Base-by-base conservation (phyloP, 1,139 yeast genomes). In the Waltiozyma sp. region DNA sequence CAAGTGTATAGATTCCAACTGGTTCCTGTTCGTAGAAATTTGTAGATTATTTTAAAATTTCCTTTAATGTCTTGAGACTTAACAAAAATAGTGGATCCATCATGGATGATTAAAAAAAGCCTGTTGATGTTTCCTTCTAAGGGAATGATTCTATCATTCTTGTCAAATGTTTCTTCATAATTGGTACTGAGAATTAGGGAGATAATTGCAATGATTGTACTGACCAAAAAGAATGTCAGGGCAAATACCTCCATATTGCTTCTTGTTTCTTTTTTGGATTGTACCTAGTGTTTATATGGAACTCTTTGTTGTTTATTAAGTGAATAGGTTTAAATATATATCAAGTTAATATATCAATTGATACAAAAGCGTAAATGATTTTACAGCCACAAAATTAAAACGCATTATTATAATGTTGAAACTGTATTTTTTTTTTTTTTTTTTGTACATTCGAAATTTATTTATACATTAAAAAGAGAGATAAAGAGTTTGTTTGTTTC, bases 1-100 rank as follows among this genome's bases (percentile, higher is more conserved):
- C 38, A 36, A 8, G 26, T 19, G 19, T 36, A 36, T n/a, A 36
- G 19, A 11, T 47, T 43, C 55, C 53, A 53, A 15, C 31, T 45
- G 15, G 37, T 39, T 2, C 47, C 41, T 11, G 44, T 40, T 24
- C 43, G 41, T 14, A 38, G 28, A 8, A 51, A 31, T 24, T 41
- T 48, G 42, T 44, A 48, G 21, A 51, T 38, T 38, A 39, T 43
- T 37, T 43, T 47, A 10, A 37, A 19, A 4, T 39, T 28, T 4
- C 19, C 18, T 7, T n/a, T 16, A 7, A 33, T 14, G 15, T 33
- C 42, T 19, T 40, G 19, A 3, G 36, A 38, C 2, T 44, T 23
- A 37, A 45, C 19, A 34, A 46, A 37, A 21, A 43, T 26, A n/a
- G 38, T 26, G 37, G 50, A 34, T 1, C 40, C 43, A 9, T 41